Percentiles rank a stretch among this genome's conserved stretches.
These are phyloP conservation scores for Macroventuria anomochaeta DNA, from an alignment of 2,329 filamentous ascomycete species.

Conservation along the genomic window DNA sequence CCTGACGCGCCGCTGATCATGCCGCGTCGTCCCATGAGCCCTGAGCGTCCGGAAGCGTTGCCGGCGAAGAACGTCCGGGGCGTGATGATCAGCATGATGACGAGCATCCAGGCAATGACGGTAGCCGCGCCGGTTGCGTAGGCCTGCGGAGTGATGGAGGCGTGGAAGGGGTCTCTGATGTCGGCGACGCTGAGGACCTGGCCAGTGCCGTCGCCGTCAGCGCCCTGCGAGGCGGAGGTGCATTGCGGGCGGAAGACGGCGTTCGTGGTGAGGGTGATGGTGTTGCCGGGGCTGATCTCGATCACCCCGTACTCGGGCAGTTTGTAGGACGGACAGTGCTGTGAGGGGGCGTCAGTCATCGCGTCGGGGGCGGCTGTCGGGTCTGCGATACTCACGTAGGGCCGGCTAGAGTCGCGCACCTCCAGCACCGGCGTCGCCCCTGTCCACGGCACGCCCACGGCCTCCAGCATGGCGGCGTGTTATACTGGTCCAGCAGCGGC, in stretches of 20 bases:
- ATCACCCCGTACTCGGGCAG: constrained; percentile 65
- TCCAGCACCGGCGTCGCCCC: constrained; percentile 16
- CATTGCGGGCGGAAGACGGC: constrained; percentile 68
- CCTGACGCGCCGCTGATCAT: constrained; percentile 80
- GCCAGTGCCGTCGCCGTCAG: constrained; percentile 49
- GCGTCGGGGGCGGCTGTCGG: constrained; percentile 5
- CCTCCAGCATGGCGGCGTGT: constrained; percentile 37
- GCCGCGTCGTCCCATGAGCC: constrained; percentile 79
- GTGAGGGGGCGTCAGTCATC: constrained; percentile 36
- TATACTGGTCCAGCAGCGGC: constrained; percentile 47
- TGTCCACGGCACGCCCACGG: constrained; percentile 22
- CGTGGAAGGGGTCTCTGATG: constrained; percentile 86
- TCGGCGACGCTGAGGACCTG: constrained; percentile 63
- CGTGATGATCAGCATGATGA: constrained; percentile 92
- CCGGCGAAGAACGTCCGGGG: constrained; percentile 93
- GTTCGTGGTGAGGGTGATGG: constrained; percentile 65
- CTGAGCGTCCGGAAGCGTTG: constrained; percentile 68
- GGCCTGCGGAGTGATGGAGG: constrained; percentile 88
- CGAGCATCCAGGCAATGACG: constrained; percentile 87
- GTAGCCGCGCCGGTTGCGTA: constrained; percentile 93
- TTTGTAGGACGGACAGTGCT: constrained; percentile 68
- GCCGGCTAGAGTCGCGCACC: constrained; percentile 36
- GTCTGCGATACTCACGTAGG: constrained; percentile 39
- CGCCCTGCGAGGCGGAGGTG: constrained; percentile 48
- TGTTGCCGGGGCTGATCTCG: constrained; percentile 60